Evolutionary conservation across 2,329 filamentous ascomycete species (phyloP), one percentile per base, ranked within the genome.

Genomic region (Penicillium paneum): DNA sequence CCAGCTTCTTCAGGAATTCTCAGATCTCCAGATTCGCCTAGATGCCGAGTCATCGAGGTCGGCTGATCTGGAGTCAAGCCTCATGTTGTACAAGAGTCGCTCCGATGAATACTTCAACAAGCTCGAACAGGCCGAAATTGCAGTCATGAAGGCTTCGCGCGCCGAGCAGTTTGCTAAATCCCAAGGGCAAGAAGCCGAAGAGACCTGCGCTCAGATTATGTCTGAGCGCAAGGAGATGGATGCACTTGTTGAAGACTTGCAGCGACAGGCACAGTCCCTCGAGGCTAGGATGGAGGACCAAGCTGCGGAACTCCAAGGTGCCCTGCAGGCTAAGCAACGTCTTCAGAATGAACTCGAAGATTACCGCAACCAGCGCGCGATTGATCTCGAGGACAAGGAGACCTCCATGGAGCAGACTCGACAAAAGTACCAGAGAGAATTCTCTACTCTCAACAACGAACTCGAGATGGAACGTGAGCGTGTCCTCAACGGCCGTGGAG

Each of bases 31-130:
- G 67, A 96, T 97, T 64, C 85, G 91, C 42, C 82, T 97, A 15
- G 94, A 97, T 69, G 87, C 89, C 6, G 94, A 97, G 74, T 84
- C 86, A 1, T 96, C 91, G 1, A 93, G 89, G 71, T 81, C 93
- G 28, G 83, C 87, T 28, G 93, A 99, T 71, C 86, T 96, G 41
- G 86, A 85, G 8, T 88, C 91, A 3, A 96, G 89, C 71, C 81
- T 97, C 39, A 87, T 85, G 57, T 77, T 97, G 58, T 99, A 97
- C 80, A 97, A 96, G 81, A 86, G 84, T 59, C 86, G 93, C 40
- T 89, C 93, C 4, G 91, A 97, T 68, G 93, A 97, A 70, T 97
- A 99, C 74, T 99, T 97, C 75, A 89, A 86, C 78, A 97, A 96
- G 75, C 84, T 99, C 19, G 93, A 99, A 73, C 93, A 97, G 70